Conservation (phyloP, 768 basidiomycete species). For the Leccinum arenicola region DNA sequence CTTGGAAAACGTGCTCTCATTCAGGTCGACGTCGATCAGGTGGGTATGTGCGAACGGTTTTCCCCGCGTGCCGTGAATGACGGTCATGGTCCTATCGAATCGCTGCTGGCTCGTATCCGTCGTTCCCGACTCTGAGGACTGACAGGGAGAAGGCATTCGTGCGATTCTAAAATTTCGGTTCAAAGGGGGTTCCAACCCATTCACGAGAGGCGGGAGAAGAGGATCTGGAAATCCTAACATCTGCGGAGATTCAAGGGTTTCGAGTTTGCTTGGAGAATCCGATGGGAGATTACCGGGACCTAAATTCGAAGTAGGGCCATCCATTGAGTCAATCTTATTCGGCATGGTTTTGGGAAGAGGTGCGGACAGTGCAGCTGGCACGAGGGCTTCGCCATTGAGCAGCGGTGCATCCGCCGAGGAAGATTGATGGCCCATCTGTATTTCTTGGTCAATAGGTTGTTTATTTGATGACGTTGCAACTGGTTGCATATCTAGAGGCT, state of each 20-base stretch:
- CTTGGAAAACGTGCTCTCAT: slow-evolving; percentile 24
- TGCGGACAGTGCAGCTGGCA: neutral
- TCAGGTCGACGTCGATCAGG: slow-evolving; percentile 28
- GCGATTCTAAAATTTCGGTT: slow-evolving; percentile 18
- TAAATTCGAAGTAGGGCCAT: neutral
- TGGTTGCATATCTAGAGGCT: neutral
- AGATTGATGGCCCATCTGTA: neutral
- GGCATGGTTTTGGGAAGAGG: neutral
- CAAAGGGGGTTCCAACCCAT: slow-evolving; percentile 14
- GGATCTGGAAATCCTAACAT: neutral
- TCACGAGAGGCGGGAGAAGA: slow-evolving; percentile 12
- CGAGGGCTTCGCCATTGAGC: neutral
- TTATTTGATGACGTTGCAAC: neutral
- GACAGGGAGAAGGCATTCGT: neutral
- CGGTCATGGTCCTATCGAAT: slow-evolving; percentile 18
- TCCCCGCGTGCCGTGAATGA: slow-evolving; percentile 20
- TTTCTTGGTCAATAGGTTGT: neutral
- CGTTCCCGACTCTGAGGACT: neutral
- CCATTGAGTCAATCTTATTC: slow-evolving; percentile 2
- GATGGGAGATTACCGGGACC: neutral
- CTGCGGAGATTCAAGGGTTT: neutral
- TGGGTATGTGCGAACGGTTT: slow-evolving; percentile 20
- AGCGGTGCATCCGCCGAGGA: neutral
- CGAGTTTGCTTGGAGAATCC: neutral
- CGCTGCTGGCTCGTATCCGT: neutral